phyloP scores from a whole-genome alignment of 2,329 filamentous ascomycete genomes.

The Colletotrichum spinosum region DNA sequence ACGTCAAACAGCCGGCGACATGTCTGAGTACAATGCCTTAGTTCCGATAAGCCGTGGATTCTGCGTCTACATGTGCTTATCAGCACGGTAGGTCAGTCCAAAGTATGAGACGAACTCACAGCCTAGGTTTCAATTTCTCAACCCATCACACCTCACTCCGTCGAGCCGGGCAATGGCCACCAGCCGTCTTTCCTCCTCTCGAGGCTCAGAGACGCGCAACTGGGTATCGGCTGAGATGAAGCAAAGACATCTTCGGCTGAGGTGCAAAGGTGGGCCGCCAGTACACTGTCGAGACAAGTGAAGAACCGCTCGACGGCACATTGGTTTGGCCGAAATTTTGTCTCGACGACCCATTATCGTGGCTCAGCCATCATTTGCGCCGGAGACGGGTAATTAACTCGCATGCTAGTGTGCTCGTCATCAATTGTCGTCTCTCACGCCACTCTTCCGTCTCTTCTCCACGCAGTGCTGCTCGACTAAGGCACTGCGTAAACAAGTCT shows the following conservation, averaged over 20 bases:
- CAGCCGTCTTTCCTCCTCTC: slow-evolving; percentile 2
- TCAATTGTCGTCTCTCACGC: slow-evolving; percentile 2
- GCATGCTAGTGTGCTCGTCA: slow-evolving; percentile 26
- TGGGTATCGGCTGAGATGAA: slow-evolving; percentile 23
- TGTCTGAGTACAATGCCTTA: slow-evolving; percentile 10
- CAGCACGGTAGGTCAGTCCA: too few species aligned
- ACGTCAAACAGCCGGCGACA: slow-evolving; percentile 12
- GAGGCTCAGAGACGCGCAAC: neutral
- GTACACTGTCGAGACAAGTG: too few species aligned
- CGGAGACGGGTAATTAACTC: slow-evolving; percentile 7
- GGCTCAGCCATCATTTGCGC: slow-evolving; percentile 11
- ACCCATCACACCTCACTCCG: too few species aligned
- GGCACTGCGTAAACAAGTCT: too few species aligned
- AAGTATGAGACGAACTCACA: too few species aligned
- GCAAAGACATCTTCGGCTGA: slow-evolving; percentile 19
- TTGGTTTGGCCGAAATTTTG: slow-evolving; percentile 3
- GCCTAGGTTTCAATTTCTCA: too few species aligned
- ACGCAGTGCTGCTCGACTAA: too few species aligned
- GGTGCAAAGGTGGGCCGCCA: neutral
- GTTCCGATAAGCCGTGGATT: neutral
- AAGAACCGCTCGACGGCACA: neutral
- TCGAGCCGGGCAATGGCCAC: too few species aligned
- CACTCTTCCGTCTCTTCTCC: neutral
- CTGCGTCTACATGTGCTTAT: slow-evolving; percentile 13
- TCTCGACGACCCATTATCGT: slow-evolving; percentile 15